A percentile compares a stretch with the other conserved stretches of the same genome.
phyloP scores from a whole-genome alignment of 129 eudicot genomes.

The Artemisia tridentata region DNA sequence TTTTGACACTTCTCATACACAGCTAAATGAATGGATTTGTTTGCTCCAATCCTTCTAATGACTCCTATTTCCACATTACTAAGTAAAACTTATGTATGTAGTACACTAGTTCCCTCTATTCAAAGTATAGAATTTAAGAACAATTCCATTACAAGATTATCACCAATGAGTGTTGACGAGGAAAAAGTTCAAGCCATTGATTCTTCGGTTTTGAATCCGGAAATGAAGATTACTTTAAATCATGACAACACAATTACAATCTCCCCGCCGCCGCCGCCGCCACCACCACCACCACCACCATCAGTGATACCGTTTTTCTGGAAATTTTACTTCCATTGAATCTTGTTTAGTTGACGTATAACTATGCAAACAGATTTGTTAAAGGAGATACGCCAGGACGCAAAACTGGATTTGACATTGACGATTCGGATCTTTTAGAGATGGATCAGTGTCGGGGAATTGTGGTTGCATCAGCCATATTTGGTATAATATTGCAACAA shows the following conservation, averaged over 20 bases:
- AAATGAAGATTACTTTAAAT: conserved; percentile 18
- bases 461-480: conserved; percentile 97
- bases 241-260: conserved; percentile 14
- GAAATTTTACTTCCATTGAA: neutral
- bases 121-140: conserved; percentile 42
- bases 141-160: conserved; percentile 30
- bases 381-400: conserved; percentile 78
- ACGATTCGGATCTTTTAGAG: conserved; percentile 80
- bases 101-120: conserved; percentile 34
- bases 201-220: conserved; percentile 23
- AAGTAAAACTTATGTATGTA: too few species aligned
- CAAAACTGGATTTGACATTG: conserved; percentile 80
- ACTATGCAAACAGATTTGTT: conserved; percentile 57
- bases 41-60: too few species aligned
- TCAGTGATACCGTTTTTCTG: neutral
- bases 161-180: conserved; percentile 30
- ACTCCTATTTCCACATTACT: too few species aligned
- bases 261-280: conserved; percentile 22
- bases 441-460: conserved; percentile 83
- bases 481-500: conserved; percentile 53
- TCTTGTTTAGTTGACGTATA: conserved; percentile 19
- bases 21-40: too few species aligned
- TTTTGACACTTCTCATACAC: too few species aligned
- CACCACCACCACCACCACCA: conserved; percentile 11
- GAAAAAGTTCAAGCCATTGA: conserved; percentile 6